Conservation (phyloP, 305 asterid species). For the Fraxinus greggii region DNA sequence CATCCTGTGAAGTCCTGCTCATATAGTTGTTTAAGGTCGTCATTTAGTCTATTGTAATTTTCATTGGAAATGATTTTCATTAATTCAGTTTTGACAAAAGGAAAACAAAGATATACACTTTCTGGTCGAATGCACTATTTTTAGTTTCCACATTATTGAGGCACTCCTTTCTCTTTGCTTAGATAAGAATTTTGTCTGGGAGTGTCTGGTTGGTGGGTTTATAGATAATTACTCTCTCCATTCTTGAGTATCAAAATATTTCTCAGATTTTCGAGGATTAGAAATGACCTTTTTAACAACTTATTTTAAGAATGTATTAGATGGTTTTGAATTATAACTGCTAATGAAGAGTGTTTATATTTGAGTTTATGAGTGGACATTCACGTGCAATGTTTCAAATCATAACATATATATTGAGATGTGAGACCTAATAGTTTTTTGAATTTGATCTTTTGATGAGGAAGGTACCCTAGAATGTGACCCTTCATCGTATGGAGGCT, state of each 20-base stretch:
- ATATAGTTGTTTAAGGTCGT: not conserved
- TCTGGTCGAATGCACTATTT: not conserved
- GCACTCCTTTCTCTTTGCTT: not conserved
- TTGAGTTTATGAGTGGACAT: not conserved
- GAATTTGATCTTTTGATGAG: not conserved
- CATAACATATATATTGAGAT: not conserved
- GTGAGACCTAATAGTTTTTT: not conserved
- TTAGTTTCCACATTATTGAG: not conserved
- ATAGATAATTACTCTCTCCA: not conserved
- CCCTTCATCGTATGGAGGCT: not conserved
- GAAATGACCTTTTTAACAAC: not conserved
- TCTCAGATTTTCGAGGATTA: not conserved
- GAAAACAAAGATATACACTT: not conserved
- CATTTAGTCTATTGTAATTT: not conserved
- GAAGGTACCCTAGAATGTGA: not conserved
- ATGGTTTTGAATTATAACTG: not conserved
- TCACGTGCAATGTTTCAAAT: not conserved
- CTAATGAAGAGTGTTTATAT: not conserved
- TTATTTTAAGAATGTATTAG: not conserved
- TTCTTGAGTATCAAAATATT: not conserved
- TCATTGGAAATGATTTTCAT: not conserved
- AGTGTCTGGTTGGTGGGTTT: slow-evolving; percentile 9
- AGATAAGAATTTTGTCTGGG: not conserved
- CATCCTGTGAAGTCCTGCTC: not conserved
- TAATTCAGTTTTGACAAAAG: not conserved